Conservation (phyloP, 768 basidiomycete genomes). For the Aureoboletus auriporus region DNA sequence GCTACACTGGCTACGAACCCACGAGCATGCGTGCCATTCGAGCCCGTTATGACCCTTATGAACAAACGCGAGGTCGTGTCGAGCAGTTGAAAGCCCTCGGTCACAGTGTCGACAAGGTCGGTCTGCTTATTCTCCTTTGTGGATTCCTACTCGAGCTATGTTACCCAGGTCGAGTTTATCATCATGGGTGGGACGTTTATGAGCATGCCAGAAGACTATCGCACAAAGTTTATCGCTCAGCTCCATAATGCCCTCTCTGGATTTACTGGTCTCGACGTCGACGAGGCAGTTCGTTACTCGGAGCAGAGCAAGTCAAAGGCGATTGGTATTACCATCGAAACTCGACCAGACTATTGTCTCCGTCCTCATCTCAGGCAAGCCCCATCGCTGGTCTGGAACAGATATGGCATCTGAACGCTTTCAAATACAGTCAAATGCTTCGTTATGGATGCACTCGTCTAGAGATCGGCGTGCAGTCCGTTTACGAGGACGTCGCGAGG, state of each 20-base stretch:
- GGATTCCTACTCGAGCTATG: not conserved
- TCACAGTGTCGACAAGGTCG: constrained; percentile 94
- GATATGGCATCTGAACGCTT: not conserved
- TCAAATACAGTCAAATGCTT: constrained; percentile 85
- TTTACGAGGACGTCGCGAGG: constrained; percentile 98
- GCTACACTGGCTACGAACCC: constrained; percentile 92
- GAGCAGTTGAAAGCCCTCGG: constrained; percentile 96
- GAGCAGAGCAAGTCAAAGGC: constrained; percentile 98
- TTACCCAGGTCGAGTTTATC: constrained; percentile 74
- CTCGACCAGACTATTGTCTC: constrained; percentile 95
- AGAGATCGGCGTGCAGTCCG: constrained; percentile 98
- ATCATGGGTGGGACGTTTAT: constrained; percentile 99
- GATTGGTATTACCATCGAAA: constrained; percentile 99
- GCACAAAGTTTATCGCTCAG: constrained; percentile 90
- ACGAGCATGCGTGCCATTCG: constrained; percentile 99
- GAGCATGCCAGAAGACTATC: constrained; percentile 98
- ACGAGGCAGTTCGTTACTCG: constrained; percentile 96
- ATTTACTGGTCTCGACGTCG: constrained; percentile 88
- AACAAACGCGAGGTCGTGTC: constrained; percentile 91
- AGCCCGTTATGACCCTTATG: constrained; percentile 94
- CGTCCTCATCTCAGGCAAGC: constrained; percentile 87
- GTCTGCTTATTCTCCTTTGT: constrained; percentile 6
- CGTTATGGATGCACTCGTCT: constrained; percentile 98
- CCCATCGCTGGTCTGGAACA: not conserved
- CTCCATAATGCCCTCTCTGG: constrained; percentile 96